A percentile compares a stretch with the other conserved stretches of the same genome.
phyloP scores from a whole-genome alignment of 305 asterid genomes.

The Andrographis paniculata region DNA sequence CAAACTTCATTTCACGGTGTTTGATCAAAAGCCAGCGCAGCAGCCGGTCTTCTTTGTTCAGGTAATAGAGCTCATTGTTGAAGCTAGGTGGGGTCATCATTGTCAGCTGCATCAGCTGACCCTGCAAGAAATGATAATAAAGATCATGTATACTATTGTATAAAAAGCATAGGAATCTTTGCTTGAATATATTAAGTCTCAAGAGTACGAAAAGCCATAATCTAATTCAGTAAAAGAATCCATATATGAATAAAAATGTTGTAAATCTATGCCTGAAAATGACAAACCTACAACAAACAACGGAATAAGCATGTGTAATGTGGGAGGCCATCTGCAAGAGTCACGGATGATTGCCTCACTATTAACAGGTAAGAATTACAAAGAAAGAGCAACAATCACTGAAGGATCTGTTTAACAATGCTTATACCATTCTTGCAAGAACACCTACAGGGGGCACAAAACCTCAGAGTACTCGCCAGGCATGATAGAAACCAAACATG shows the following conservation, averaged over 20 bases:
- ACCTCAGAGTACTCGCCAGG: too few relatives aligned
- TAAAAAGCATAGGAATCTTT: too few relatives aligned
- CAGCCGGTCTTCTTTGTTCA: constrained; percentile 75
- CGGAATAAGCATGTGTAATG: neutral
- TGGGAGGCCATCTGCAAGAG: neutral
- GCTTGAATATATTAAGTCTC: neutral
- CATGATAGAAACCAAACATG: too few relatives aligned
- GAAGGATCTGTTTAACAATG: too few relatives aligned
- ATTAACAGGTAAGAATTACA: too few relatives aligned
- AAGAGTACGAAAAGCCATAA: neutral
- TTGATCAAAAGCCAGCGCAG: constrained; percentile 79
- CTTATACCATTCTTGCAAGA: too few relatives aligned
- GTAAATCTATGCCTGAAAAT: neutral
- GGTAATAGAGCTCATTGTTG: constrained; percentile 58
- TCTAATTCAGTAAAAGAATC: too few relatives aligned
- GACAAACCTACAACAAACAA: neutral
- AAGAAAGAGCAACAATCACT: too few relatives aligned
- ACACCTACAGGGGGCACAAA: too few relatives aligned
- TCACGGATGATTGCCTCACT: neutral
- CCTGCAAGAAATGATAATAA: constrained; percentile 24
- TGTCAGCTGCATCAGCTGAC: constrained; percentile 61
- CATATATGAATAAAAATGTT: neutral
- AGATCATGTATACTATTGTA: too few relatives aligned
- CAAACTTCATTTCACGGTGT: constrained; percentile 46
- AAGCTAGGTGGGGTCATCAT: constrained; percentile 87